Evolutionary conservation across 257 asterid genomes (phyloP).

Genomic region (Nyctanthes arbortristis): DNA sequence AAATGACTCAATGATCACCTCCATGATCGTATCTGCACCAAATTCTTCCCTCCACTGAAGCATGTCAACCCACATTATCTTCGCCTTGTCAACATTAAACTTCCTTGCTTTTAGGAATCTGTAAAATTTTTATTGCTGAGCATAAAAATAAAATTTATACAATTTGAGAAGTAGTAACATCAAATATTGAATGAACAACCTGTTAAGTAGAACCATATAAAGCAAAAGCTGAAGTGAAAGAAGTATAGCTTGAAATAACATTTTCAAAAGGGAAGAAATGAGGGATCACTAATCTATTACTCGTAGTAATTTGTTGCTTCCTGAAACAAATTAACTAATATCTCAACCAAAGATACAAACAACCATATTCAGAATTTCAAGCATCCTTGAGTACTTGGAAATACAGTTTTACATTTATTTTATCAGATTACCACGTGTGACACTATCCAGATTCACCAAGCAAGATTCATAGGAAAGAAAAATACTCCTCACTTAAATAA

Average conservation of each 20-base stretch:
- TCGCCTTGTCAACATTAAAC: constrained; percentile 56
- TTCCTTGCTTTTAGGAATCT: constrained; percentile 83
- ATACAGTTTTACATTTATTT: background rate
- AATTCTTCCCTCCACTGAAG: constrained; percentile 72
- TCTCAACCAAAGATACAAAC: constrained; percentile 1
- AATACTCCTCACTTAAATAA: background rate
- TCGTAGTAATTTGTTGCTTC: constrained; percentile 9
- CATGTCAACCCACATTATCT: constrained; percentile 80
- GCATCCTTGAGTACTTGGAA: background rate
- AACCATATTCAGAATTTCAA: background rate
- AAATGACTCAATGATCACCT: constrained; percentile 40
- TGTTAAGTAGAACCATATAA: constrained; percentile 6
- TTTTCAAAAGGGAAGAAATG: background rate
- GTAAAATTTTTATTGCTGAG: constrained; percentile 24
- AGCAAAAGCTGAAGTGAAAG: background rate
- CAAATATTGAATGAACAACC: background rate
- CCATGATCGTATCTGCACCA: constrained; percentile 61
- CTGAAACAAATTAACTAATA: constrained; percentile 2
- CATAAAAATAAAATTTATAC: background rate
- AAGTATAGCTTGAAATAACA: background rate
- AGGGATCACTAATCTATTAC: background rate
- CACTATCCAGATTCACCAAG: background rate
- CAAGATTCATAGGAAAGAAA: background rate
- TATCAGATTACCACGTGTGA: background rate
- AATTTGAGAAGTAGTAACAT: background rate